phyloP scores from a whole-genome alignment of 2,329 filamentous ascomycete genomes.

The Cladosporium sp. region DNA sequence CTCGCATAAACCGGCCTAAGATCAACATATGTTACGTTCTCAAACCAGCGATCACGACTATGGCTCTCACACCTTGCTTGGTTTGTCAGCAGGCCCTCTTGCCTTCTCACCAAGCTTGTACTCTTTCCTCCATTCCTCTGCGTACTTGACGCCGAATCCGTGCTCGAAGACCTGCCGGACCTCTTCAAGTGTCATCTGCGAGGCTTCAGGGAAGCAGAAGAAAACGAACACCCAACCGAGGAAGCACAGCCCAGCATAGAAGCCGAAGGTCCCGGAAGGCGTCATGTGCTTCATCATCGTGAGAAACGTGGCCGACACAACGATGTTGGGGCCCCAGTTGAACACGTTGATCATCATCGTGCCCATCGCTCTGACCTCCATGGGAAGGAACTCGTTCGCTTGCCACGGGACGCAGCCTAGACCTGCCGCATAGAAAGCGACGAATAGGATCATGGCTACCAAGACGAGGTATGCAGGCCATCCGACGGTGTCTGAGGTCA shows the following conservation, averaged over 20 bases:
- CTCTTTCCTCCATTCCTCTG: conserved; percentile 29
- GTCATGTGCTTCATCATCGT: conserved; percentile 35
- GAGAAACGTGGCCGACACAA: conserved; percentile 34
- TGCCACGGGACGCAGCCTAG: conserved; percentile 34
- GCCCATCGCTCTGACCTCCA: conserved; percentile 33
- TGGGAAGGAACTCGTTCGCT: conserved; percentile 32
- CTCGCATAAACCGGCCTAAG: too few species aligned
- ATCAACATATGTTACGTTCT: too few species aligned
- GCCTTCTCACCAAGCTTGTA: conserved; percentile 8
- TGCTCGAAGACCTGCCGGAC: conserved; percentile 32
- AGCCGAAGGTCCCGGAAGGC: conserved; percentile 33
- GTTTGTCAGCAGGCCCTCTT: not conserved
- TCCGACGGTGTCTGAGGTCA: conserved; percentile 26
- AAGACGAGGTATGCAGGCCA: conserved; percentile 32
- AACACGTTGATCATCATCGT: conserved; percentile 31
- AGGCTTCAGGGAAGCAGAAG: conserved; percentile 47
- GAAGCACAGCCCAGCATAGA: conserved; percentile 37
- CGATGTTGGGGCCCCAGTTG: conserved; percentile 28
- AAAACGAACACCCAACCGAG: conserved; percentile 31
- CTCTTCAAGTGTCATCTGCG: conserved; percentile 29
- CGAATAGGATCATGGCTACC: conserved; percentile 33
- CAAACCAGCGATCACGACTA: too few species aligned
- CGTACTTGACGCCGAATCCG: conserved; percentile 33
- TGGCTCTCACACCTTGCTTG: not conserved
- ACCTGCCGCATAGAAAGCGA: conserved; percentile 28